A percentile compares a stretch with the other conserved stretches of the same genome.
Conservation (phyloP, 371 early-diverging fungal species). For the Zopfochytrium polystomum region DNA sequence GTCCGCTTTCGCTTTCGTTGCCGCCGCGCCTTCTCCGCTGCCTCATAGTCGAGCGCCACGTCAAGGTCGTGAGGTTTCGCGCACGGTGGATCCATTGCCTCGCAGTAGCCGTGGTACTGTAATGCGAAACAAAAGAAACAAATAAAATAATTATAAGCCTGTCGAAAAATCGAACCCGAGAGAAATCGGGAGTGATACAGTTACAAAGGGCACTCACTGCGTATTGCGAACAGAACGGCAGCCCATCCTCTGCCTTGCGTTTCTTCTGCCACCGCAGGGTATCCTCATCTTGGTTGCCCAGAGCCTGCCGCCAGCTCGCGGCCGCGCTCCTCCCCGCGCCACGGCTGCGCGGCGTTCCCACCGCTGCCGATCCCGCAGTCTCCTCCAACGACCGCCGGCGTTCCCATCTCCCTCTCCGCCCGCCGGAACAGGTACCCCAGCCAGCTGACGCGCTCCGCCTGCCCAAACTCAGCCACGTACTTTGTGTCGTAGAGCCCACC, state of each 20-base stretch:
- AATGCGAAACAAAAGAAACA: conserved; percentile 10
- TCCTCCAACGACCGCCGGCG: neutral
- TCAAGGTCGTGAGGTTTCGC: conserved; percentile 73
- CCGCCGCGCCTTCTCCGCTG: conserved; percentile 2
- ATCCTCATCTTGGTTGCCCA: neutral
- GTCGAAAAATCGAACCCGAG: no score
- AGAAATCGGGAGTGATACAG: no score
- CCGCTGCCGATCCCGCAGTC: neutral
- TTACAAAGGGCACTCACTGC: conserved; percentile 61
- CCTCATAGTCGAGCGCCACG: conserved; percentile 71
- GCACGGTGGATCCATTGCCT: conserved; percentile 57
- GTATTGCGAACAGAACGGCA: conserved; percentile 63
- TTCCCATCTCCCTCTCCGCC: conserved; percentile 24
- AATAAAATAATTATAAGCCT: neutral
- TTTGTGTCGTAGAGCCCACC: conserved; percentile 89
- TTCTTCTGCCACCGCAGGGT: conserved; percentile 11
- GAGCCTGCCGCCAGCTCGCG: neutral
- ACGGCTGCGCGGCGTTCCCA: neutral
- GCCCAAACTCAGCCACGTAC: conserved; percentile 66
- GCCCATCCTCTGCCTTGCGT: conserved; percentile 22
- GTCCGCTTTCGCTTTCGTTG: conserved; percentile 5
- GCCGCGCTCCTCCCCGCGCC: neutral
- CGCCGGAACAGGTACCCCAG: conserved; percentile 71
- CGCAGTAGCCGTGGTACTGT: conserved; percentile 73
- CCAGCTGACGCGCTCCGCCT: conserved; percentile 63